Evolutionary conservation across 2,329 filamentous ascomycete species (phyloP).

Genomic region (Pseudocercospora fijiensis): DNA sequence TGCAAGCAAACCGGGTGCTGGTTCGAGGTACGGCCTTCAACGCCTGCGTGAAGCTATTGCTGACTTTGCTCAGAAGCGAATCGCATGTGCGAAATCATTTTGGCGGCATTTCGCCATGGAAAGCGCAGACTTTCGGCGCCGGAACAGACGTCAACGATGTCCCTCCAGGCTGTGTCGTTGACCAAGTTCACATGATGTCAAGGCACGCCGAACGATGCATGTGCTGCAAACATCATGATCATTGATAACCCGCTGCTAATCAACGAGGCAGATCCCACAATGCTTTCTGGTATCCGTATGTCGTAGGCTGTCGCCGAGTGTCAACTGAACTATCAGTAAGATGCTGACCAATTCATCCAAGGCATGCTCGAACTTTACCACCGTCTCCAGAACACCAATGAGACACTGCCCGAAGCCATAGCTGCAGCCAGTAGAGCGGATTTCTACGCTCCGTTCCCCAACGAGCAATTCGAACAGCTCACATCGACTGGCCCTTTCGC

Average conservation of each 20-base stretch:
- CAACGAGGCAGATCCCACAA: constrained; percentile 47
- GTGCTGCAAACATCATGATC: neutral
- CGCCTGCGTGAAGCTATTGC: neutral
- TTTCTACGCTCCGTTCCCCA: constrained; percentile 52
- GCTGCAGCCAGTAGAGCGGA: constrained; percentile 56
- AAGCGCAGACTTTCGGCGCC: constrained; percentile 49
- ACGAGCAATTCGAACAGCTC: constrained; percentile 53
- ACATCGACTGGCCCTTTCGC: constrained; percentile 58
- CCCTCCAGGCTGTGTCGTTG: constrained; percentile 52
- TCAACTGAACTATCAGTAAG: neutral
- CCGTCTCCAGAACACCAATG: constrained; percentile 45
- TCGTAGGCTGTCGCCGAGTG: constrained; percentile 23
- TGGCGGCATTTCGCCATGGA: constrained; percentile 57
- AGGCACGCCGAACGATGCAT: constrained; percentile 56
- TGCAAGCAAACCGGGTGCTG: neutral
- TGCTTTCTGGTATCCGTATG: constrained; percentile 51
- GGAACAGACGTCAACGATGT: constrained; percentile 44
- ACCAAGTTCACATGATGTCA: constrained; percentile 62
- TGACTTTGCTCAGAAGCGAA: constrained; percentile 7
- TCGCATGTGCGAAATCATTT: constrained; percentile 47
- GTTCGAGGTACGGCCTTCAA: neutral
- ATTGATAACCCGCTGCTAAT: neutral
- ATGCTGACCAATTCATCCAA: constrained; percentile 26
- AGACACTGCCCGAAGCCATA: constrained; percentile 51
- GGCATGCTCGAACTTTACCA: constrained; percentile 51